A percentile compares a stretch with the other conserved stretches of the same genome.
These are phyloP conservation scores for Boechera stricta DNA, from an alignment of 345 rosid genomes.

Conservation along the genomic window DNA sequence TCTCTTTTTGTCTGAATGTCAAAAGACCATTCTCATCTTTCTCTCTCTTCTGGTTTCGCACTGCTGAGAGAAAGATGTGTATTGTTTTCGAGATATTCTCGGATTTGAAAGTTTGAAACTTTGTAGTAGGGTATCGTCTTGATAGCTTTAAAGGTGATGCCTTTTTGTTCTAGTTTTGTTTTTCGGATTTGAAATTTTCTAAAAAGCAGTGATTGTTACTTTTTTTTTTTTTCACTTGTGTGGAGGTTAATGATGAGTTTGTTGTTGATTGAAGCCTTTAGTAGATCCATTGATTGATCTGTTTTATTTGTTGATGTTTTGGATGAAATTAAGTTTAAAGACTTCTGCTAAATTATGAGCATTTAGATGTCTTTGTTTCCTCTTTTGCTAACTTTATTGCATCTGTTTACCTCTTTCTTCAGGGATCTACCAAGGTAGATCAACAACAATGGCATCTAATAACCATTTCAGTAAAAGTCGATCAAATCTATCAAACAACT, in stretches of 20 bases:
- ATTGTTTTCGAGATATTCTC: constrained; percentile 3
- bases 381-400: constrained; percentile 27
- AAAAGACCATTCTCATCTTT: neutral
- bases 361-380: constrained; percentile 16
- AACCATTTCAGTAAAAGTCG: constrained; percentile 62
- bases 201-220: neutral
- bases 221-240: neutral
- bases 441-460: constrained; percentile 61
- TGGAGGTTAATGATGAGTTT: constrained; percentile 19
- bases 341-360: neutral
- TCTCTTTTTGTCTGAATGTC: constrained; percentile 33
- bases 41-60: constrained; percentile 3
- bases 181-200: constrained; percentile 1
- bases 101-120: constrained; percentile 35
- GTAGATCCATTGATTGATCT: constrained; percentile 36
- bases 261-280: constrained; percentile 4
- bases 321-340: neutral
- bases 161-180: constrained; percentile 12
- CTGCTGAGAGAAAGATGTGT: constrained; percentile 8
- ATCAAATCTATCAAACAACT: constrained; percentile 63
- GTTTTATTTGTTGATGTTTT: constrained; percentile 15
- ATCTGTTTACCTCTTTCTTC: constrained; percentile 37
- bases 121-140: constrained; percentile 18
- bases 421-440: constrained; percentile 47
- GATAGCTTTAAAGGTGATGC: constrained; percentile 24